phyloP scores from a whole-genome alignment of 2,329 filamentous ascomycete species.

The Diaporthe helianthi region DNA sequence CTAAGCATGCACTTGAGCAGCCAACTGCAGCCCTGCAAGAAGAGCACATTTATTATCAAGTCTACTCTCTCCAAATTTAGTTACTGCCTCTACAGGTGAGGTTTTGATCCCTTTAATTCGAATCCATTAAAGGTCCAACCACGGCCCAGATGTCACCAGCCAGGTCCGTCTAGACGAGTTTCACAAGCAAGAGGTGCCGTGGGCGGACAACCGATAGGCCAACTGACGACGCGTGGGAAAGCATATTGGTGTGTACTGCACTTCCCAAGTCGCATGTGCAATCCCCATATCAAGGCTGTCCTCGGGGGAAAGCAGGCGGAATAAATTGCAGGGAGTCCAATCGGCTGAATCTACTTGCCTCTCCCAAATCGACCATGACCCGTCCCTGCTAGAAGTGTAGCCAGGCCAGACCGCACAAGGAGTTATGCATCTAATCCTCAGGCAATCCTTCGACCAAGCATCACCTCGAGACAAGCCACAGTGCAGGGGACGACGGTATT shows the following conservation, averaged over 20 bases:
- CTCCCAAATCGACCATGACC: background rate
- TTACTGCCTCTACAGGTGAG: no score
- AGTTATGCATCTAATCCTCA: background rate
- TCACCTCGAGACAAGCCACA: background rate
- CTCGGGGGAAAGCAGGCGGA: background rate
- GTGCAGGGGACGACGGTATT: background rate
- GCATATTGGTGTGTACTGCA: background rate
- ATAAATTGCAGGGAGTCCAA: background rate
- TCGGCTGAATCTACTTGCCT: background rate
- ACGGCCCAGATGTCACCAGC: background rate
- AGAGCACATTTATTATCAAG: no score
- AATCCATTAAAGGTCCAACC: background rate
- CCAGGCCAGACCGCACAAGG: background rate
- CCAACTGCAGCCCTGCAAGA: no score
- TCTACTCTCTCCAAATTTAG: no score
- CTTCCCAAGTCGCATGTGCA: background rate
- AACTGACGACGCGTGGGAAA: background rate
- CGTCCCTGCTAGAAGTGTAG: background rate
- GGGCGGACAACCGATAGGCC: background rate
- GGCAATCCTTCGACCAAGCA: background rate
- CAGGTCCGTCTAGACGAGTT: background rate
- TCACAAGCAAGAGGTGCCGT: background rate
- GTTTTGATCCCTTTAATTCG: no score
- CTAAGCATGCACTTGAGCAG: no score
- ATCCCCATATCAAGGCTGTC: background rate